A percentile compares a stretch with the other conserved stretches of the same genome.
Evolutionary conservation across 352 stramenopile species (phyloP).

Genomic region (Phytophthora aleatoria): DNA sequence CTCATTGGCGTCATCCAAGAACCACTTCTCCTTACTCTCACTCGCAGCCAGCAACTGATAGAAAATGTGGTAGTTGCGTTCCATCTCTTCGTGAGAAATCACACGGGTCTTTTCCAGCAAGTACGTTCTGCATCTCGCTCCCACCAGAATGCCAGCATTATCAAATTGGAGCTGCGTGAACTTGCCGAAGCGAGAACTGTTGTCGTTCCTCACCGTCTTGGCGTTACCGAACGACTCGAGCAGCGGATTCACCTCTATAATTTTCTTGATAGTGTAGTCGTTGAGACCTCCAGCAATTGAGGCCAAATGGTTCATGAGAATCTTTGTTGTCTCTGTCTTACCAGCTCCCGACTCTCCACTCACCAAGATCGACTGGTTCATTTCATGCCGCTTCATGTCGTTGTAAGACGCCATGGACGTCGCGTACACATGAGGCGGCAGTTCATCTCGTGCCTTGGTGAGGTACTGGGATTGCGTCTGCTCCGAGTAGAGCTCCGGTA

Average conservation of each 20-base stretch:
- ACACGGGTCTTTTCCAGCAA: slow-evolving; percentile 94
- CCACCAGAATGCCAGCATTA: slow-evolving; percentile 60
- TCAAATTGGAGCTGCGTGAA: slow-evolving; percentile 97
- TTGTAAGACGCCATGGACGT: slow-evolving; percentile 75
- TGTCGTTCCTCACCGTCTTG: slow-evolving; percentile 97
- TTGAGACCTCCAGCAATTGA: slow-evolving; percentile 69
- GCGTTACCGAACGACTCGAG: slow-evolving; percentile 91
- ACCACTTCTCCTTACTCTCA: slow-evolving; percentile 42
- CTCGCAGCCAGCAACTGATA: slow-evolving; percentile 59
- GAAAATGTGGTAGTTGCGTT: slow-evolving; percentile 89
- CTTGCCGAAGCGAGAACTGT: slow-evolving; percentile 96
- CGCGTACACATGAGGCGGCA: slow-evolving; percentile 73
- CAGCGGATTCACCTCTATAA: slow-evolving; percentile 83
- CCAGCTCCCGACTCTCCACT: slow-evolving; percentile 86
- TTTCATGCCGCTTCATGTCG: slow-evolving; percentile 60
- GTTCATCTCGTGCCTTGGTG: slow-evolving; percentile 56
- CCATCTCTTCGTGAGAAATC: slow-evolving; percentile 66
- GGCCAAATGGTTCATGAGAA: slow-evolving; percentile 89
- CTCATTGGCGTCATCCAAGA: slow-evolving; percentile 52
- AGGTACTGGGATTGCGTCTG: slow-evolving; percentile 73
- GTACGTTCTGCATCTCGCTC: slow-evolving; percentile 87
- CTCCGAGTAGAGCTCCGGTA: slow-evolving; percentile 86
- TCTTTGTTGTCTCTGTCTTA: slow-evolving; percentile 91
- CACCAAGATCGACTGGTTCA: slow-evolving; percentile 88
- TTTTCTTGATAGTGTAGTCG: slow-evolving; percentile 80